Percentiles rank a stretch among this genome's conserved stretches.
Conservation (phyloP, 1,284 basidiomycete genomes). For the Naganishia sp. region DNA sequence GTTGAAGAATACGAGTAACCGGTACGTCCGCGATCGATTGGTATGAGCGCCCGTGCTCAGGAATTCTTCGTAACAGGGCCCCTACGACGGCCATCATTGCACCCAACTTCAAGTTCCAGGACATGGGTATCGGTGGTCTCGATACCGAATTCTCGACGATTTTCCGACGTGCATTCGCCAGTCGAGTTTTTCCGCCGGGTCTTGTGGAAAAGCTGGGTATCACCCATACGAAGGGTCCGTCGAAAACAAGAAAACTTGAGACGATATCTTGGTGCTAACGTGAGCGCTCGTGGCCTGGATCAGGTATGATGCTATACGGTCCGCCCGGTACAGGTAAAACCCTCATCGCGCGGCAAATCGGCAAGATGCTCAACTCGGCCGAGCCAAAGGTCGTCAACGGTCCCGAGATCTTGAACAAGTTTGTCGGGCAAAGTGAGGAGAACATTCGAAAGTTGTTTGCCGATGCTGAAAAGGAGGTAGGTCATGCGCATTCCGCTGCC, state of each 20-base stretch:
- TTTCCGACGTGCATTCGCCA: conserved; percentile 97
- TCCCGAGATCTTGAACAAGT: conserved; percentile 97
- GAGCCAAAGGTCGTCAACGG: conserved; percentile 99
- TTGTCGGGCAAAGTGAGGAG: conserved; percentile 96
- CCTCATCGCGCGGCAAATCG: conserved; percentile 96
- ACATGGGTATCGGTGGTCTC: conserved; percentile 99
- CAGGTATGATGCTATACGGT: conserved; percentile 89
- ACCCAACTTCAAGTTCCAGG: conserved; percentile 99
- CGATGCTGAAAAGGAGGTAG: conserved; percentile 93
- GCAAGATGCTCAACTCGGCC: conserved; percentile 97
- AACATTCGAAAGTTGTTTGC: conserved; percentile 97
- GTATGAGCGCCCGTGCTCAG: neutral
- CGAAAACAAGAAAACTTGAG: neutral
- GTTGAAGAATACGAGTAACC: conserved; percentile 88
- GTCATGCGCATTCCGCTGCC: conserved; percentile 36
- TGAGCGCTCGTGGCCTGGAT: neutral
- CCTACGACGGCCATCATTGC: conserved; percentile 93
- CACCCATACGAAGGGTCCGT: conserved; percentile 90
- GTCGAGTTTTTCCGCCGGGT: conserved; percentile 93
- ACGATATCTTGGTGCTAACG: conserved; percentile 6
- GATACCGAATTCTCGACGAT: conserved; percentile 95
- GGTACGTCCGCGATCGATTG: conserved; percentile 57
- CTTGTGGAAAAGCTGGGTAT: conserved; percentile 98
- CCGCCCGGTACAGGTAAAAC: conserved; percentile 99
- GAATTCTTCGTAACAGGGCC: conserved; percentile 58